Conservation (phyloP, 257 asterid species). For the Jacaranda copaia region DNA sequence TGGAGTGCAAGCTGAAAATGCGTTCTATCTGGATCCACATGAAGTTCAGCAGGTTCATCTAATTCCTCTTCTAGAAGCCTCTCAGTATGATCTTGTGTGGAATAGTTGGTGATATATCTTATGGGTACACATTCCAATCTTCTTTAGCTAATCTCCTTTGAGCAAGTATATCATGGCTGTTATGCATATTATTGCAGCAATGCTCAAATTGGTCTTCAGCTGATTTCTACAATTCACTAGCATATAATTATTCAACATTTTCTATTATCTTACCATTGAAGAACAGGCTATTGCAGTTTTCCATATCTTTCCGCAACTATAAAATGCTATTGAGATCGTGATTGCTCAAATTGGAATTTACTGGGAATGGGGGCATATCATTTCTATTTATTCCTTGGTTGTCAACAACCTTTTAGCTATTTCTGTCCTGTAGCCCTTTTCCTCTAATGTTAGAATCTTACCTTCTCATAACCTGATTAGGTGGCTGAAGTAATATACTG, state of each 20-base stretch:
- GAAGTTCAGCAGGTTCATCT: conserved; percentile 88
- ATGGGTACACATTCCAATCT: not conserved
- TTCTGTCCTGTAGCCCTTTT: not conserved
- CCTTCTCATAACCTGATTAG: not conserved
- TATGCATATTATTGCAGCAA: not conserved
- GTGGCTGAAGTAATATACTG: not conserved
- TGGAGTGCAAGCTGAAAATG: conserved; percentile 97
- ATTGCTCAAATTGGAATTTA: not conserved
- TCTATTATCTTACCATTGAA: not conserved
- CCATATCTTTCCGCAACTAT: not conserved
- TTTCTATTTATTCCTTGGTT: not conserved
- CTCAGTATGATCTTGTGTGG: conserved; percentile 29
- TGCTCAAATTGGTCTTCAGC: not conserved
- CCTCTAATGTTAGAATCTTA: not conserved
- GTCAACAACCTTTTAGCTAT: not conserved
- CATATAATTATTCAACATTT: not conserved
- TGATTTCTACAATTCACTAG: not conserved
- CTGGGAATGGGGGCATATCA: not conserved
- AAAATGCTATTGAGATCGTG: not conserved
- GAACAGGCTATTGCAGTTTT: not conserved
- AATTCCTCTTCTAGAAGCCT: conserved; percentile 26
- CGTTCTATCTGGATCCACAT: conserved; percentile 96
- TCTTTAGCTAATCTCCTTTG: not conserved
- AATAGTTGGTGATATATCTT: conserved; percentile 17
- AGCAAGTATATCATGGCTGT: not conserved